These are phyloP conservation scores for Moesziomyces antarcticus DNA, from an alignment of 1,284 basidiomycete species.

Conservation along the genomic window DNA sequence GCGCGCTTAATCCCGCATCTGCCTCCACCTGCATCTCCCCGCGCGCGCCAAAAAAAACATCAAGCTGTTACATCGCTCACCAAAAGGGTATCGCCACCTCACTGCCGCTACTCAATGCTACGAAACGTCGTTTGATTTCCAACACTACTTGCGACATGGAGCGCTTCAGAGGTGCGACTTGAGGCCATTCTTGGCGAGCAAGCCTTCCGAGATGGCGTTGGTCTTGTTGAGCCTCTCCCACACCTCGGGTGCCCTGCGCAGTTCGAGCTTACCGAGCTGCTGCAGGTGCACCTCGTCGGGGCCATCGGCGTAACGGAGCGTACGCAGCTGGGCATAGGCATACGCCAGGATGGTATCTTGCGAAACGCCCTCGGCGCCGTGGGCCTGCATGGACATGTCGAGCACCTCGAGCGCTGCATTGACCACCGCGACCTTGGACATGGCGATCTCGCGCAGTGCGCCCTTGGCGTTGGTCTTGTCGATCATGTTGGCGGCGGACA, in stretches of 20 bases:
- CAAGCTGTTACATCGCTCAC: background rate
- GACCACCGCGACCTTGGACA: conserved; percentile 90
- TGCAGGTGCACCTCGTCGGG: conserved; percentile 83
- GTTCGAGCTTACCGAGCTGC: conserved; percentile 87
- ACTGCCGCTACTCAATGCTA: too few relatives aligned
- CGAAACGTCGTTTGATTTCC: too few relatives aligned
- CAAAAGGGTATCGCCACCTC: too few relatives aligned
- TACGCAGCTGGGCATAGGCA: conserved; percentile 83
- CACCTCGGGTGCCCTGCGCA: conserved; percentile 52
- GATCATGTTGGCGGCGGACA: conserved; percentile 94
- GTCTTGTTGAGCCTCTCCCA: conserved; percentile 52
- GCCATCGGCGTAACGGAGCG: conserved; percentile 68
- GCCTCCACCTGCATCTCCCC: background rate
- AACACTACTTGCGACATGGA: too few relatives aligned
- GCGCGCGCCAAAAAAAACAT: background rate
- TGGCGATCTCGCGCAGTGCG: conserved; percentile 94
- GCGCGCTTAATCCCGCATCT: background rate
- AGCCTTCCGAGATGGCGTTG: conserved; percentile 27
- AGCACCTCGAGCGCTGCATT: conserved; percentile 86
- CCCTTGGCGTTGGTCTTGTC: conserved; percentile 90
- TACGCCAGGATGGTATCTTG: conserved; percentile 87
- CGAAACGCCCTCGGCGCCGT: conserved; percentile 92
- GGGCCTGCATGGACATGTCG: conserved; percentile 88
- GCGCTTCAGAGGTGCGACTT: conserved; percentile 49
- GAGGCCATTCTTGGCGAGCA: conserved; percentile 50